A percentile compares a stretch with the other conserved stretches of the same genome.
phyloP scores from a whole-genome alignment of 2,329 filamentous ascomycete genomes.

The Stachybotrys chartarum region DNA sequence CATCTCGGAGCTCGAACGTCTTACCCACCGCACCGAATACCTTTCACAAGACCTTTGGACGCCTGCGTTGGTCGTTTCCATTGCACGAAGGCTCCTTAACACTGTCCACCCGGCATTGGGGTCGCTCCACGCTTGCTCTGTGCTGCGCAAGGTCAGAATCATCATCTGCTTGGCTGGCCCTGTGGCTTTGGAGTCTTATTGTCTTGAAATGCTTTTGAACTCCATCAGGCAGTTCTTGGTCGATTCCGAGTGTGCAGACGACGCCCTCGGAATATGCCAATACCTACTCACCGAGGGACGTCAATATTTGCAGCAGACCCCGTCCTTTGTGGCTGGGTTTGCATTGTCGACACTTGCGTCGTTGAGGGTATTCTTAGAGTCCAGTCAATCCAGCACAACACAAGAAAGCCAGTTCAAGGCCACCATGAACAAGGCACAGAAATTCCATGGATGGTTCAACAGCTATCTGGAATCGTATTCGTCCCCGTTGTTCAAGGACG shows the following conservation, averaged over 20 bases:
- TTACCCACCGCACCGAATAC: constrained; percentile 67
- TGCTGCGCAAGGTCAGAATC: constrained; percentile 79
- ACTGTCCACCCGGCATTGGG: constrained; percentile 78
- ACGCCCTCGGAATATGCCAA: constrained; percentile 78
- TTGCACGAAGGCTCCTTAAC: constrained; percentile 72
- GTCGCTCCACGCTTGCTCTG: constrained; percentile 76
- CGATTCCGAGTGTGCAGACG: constrained; percentile 82
- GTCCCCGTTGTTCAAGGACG: constrained; percentile 42
- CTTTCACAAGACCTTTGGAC: constrained; percentile 65
- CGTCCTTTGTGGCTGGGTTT: constrained; percentile 76
- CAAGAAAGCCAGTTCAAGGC: constrained; percentile 76
- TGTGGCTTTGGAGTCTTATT: constrained; percentile 69
- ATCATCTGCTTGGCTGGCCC: constrained; percentile 71
- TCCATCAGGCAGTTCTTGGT: constrained; percentile 71
- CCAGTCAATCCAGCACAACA: constrained; percentile 69
- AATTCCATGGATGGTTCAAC: constrained; percentile 74
- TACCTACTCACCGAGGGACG: constrained; percentile 70
- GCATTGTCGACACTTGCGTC: constrained; percentile 73
- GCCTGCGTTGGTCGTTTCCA: constrained; percentile 62
- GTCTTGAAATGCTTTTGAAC: constrained; percentile 83
- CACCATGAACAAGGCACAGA: constrained; percentile 67
- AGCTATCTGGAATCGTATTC: constrained; percentile 59
- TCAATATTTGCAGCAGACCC: constrained; percentile 53
- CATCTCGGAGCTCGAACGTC: constrained; percentile 63
- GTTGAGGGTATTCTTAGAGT: constrained; percentile 67